These are phyloP conservation scores for Trichoderma semiorbis DNA, from an alignment of 2,329 filamentous ascomycete species.

Conservation along the genomic window DNA sequence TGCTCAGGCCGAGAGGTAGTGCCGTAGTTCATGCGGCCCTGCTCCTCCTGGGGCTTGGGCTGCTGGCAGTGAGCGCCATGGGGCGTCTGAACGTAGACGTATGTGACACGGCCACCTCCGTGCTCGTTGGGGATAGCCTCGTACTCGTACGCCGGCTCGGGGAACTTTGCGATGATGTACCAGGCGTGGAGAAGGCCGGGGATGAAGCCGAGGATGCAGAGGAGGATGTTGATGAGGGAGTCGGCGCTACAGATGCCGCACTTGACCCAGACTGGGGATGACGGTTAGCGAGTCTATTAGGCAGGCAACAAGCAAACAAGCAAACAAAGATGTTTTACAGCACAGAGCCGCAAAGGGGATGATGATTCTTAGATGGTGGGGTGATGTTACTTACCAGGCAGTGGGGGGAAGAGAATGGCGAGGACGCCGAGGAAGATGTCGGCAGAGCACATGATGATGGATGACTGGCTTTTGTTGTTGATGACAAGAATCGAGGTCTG, in stretches of 20 bases:
- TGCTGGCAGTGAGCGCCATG: slow-evolving; percentile 36
- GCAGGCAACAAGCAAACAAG: neutral
- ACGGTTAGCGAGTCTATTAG: neutral
- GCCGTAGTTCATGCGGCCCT: slow-evolving; percentile 45
- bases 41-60: slow-evolving; percentile 20
- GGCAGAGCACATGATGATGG: slow-evolving; percentile 50
- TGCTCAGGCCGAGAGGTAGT: slow-evolving; percentile 25
- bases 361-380: neutral
- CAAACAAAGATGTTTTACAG: neutral
- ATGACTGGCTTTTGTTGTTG: neutral
- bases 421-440: slow-evolving; percentile 57
- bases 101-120: slow-evolving; percentile 62
- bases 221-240: slow-evolving; percentile 90
- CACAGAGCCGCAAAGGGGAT: neutral
- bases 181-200: slow-evolving; percentile 91
- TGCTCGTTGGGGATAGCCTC: slow-evolving; percentile 49
- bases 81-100: slow-evolving; percentile 67
- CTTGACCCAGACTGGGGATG: slow-evolving; percentile 89
- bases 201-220: slow-evolving; percentile 74
- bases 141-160: slow-evolving; percentile 71
- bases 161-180: slow-evolving; percentile 94
- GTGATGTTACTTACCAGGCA: slow-evolving; percentile 47
- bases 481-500: neutral
- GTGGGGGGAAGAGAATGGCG: slow-evolving; percentile 26
- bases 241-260: slow-evolving; percentile 88